Percentiles rank a stretch among this genome's conserved stretches.
These are phyloP conservation scores for Teunomyces funiuensis DNA, from an alignment of 805 yeast genomes.

Conservation along the genomic window DNA sequence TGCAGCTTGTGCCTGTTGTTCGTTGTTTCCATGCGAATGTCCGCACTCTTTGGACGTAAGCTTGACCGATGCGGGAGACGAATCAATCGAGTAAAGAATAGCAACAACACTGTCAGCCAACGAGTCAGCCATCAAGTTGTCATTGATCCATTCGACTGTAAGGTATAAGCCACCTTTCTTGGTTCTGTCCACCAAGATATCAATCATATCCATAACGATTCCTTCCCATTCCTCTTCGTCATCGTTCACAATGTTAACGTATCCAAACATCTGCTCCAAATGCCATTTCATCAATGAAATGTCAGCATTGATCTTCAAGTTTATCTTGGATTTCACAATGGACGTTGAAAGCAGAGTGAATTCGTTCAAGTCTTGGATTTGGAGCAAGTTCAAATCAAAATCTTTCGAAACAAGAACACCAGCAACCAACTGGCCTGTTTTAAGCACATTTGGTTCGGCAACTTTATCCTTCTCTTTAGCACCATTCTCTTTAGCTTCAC, in stretches of 20 bases:
- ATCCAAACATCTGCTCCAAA: slow-evolving; percentile 93
- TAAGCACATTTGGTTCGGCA: slow-evolving; percentile 6
- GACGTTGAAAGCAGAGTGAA: slow-evolving; percentile 86
- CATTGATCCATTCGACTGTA: slow-evolving; percentile 87
- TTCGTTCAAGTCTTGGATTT: slow-evolving; percentile 84
- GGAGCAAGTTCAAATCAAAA: slow-evolving; percentile 80
- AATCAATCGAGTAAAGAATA: slow-evolving; percentile 84
- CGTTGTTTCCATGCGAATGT: slow-evolving; percentile 32
- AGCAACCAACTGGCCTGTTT: slow-evolving; percentile 44
- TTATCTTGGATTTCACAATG: slow-evolving; percentile 77
- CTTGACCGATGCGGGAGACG: slow-evolving; percentile 93
- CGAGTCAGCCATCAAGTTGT: slow-evolving; percentile 77
- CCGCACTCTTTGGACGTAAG: slow-evolving; percentile 62
- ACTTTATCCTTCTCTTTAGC: slow-evolving; percentile 5
- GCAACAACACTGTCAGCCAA: slow-evolving; percentile 94
- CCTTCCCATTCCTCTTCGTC: slow-evolving; percentile 47
- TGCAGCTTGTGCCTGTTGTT: slow-evolving; percentile 22
- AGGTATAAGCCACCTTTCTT: slow-evolving; percentile 44
- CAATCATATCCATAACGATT: slow-evolving; percentile 46
- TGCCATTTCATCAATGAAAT: slow-evolving; percentile 85
- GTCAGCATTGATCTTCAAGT: slow-evolving; percentile 75
- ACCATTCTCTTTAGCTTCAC: slow-evolving; percentile 6
- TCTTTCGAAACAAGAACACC: slow-evolving; percentile 92
- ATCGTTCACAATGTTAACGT: slow-evolving; percentile 61
- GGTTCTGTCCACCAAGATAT: slow-evolving; percentile 42